Conservation (phyloP, 192 early-diverging fungal species). For the Funneliformis mosseae region DNA sequence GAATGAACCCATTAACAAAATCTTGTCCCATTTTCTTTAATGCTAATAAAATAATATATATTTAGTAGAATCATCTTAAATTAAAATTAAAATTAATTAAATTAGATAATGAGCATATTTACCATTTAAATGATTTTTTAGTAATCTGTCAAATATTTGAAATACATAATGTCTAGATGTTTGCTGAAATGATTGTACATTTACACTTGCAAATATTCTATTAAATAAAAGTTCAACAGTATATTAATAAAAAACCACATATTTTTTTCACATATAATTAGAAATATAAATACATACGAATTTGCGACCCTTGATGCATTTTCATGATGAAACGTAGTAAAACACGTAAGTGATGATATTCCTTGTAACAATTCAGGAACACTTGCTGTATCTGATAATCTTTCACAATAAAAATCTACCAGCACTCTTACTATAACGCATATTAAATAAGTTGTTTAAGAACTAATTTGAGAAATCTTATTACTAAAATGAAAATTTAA, state of each 20-base stretch:
- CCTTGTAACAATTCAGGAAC: conserved; percentile 69
- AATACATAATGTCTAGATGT: conserved; percentile 75
- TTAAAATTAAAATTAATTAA: neutral
- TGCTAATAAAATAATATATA: conserved; percentile 41
- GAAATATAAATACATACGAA: conserved; percentile 38
- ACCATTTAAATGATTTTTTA: conserved; percentile 65
- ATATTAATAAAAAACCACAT: neutral
- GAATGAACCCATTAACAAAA: conserved; percentile 83
- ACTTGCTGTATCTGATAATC: conserved; percentile 72
- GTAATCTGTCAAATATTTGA: conserved; percentile 67
- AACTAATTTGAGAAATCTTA: conserved; percentile 29
- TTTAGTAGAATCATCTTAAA: neutral
- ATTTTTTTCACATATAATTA: conserved; percentile 1
- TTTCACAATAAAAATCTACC: conserved; percentile 74
- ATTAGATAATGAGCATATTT: neutral
- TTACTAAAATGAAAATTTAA: neutral
- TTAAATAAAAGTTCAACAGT: conserved; percentile 12
- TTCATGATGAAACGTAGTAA: conserved; percentile 58
- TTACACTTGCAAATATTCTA: conserved; percentile 80
- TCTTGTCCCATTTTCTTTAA: conserved; percentile 66
- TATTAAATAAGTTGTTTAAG: neutral
- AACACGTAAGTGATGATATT: conserved; percentile 59
- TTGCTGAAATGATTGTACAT: conserved; percentile 93
- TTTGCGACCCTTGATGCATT: conserved; percentile 57
- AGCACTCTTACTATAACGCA: conserved; percentile 55